Conservation (phyloP, 345 rosid genomes). For the Cardamine resedifolia region DNA sequence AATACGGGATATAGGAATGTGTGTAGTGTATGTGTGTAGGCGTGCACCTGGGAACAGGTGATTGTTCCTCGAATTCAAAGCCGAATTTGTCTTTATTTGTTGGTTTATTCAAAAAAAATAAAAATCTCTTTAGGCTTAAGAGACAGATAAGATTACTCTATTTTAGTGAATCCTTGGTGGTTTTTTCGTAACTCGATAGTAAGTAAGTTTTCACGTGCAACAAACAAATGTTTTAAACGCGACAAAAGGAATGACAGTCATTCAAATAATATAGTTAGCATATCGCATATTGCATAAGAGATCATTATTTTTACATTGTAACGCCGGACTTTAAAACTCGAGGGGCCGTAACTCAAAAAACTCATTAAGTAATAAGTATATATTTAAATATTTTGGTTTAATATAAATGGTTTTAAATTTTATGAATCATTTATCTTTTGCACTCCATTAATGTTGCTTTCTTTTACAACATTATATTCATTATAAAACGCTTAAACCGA, state of each 20-base stretch:
- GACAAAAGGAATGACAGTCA: conserved; percentile 34
- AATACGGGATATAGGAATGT: neutral
- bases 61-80: conserved; percentile 29
- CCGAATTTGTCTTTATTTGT: conserved; percentile 2
- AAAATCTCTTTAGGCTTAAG: neutral
- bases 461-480: neutral
- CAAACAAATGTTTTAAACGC: conserved; percentile 22
- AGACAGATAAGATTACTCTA: conserved; percentile 21
- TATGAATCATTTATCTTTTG: neutral
- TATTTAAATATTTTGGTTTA: neutral
- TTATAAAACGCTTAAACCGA: neutral
- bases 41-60: conserved; percentile 31
- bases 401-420: neutral
- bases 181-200: conserved; percentile 24
- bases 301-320: neutral
- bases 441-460: neutral
- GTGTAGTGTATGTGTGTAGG: conserved; percentile 17
- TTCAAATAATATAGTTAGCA: too few relatives aligned
- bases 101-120: neutral
- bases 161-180: neutral
- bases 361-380: neutral
- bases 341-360: neutral
- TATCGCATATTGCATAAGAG: neutral
- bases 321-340: neutral
- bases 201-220: conserved; percentile 35